Evolutionary conservation across 2,329 filamentous ascomycete species (phyloP).

Genomic region (Aspergillaceae sp.): DNA sequence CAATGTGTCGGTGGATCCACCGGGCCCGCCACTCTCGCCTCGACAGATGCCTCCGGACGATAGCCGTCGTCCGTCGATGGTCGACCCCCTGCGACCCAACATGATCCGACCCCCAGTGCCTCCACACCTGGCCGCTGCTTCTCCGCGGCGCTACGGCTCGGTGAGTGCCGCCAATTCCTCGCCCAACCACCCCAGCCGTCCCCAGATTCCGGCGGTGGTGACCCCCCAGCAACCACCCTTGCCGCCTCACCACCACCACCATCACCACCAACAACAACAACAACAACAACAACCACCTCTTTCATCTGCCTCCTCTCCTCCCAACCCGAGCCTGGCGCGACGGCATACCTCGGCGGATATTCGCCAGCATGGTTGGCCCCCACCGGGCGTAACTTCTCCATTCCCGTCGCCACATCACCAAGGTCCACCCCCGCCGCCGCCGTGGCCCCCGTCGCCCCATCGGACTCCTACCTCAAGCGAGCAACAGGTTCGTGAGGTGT

Average conservation of each 20-base stretch:
- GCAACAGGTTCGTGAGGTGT: constrained; percentile 54
- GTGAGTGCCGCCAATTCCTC: constrained; percentile 62
- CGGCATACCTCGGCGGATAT: constrained; percentile 96
- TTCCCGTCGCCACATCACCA: constrained; percentile 45
- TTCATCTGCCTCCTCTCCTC: constrained; percentile 48
- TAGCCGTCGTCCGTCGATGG: constrained; percentile 60
- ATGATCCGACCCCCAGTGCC: constrained; percentile 71
- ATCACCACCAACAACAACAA: too few relatives aligned
- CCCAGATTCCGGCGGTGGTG: constrained; percentile 56
- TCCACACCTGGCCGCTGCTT: constrained; percentile 64
- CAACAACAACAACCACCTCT: constrained; percentile 24
- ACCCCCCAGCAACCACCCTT: constrained; percentile 56
- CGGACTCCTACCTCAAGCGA: constrained; percentile 45
- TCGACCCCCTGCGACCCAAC: constrained; percentile 49
- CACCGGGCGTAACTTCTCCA: constrained; percentile 47
- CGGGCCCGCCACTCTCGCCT: constrained; percentile 69
- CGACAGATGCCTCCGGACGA: constrained; percentile 82
- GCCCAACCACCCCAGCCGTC: constrained; percentile 58
- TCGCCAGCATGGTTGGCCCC: constrained; percentile 71
- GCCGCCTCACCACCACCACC: constrained; percentile 44
- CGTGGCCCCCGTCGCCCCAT: constrained; percentile 61
- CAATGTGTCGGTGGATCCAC: constrained; percentile 56
- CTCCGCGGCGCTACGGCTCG: constrained; percentile 76
- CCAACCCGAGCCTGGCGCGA: constrained; percentile 61
- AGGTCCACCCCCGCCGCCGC: constrained; percentile 50